Conservation (phyloP, 1,284 basidiomycete species). For the Moniliophthora roreri region DNA sequence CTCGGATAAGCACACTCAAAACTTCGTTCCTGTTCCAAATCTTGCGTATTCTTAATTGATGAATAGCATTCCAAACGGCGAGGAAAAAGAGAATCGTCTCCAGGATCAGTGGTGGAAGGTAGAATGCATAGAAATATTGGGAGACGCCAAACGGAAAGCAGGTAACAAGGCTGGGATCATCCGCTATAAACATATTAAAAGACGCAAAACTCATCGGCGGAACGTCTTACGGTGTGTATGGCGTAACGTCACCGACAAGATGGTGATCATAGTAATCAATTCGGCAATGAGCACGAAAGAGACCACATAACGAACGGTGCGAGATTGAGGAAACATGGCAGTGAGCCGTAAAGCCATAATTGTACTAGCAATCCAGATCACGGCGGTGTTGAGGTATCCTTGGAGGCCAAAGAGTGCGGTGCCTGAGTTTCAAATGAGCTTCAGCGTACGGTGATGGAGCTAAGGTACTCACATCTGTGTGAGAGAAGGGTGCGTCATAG, state of each 20-base stretch:
- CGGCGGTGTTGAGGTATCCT: constrained; percentile 5
- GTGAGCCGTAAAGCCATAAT: constrained; percentile 27
- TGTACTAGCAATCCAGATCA: not conserved
- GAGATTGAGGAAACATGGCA: constrained; percentile 23
- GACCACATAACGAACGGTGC: constrained; percentile 15
- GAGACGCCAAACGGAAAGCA: constrained; percentile 22
- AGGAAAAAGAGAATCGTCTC: constrained; percentile 24
- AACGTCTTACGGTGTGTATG: too few species aligned
- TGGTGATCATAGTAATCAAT: constrained; percentile 19
- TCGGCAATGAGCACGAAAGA: constrained; percentile 20
- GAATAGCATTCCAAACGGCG: constrained; percentile 18
- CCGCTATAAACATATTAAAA: too few species aligned
- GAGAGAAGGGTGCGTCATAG: not conserved
- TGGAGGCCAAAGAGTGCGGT: constrained; percentile 17
- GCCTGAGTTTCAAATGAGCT: not conserved
- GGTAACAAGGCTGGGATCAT: constrained; percentile 16
- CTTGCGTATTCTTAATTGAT: constrained; percentile 14
- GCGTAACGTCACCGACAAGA: constrained; percentile 16
- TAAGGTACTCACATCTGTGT: constrained; percentile 1
- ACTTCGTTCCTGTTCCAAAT: constrained; percentile 13
- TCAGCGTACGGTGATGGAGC: not conserved
- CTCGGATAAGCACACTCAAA: constrained; percentile 23
- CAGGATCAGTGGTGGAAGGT: constrained; percentile 25
- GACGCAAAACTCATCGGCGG: too few species aligned
- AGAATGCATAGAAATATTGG: constrained; percentile 24